Evolutionary conservation across 768 basidiomycete genomes (phyloP).

Genomic region (Psilocybe subaeruginosa): DNA sequence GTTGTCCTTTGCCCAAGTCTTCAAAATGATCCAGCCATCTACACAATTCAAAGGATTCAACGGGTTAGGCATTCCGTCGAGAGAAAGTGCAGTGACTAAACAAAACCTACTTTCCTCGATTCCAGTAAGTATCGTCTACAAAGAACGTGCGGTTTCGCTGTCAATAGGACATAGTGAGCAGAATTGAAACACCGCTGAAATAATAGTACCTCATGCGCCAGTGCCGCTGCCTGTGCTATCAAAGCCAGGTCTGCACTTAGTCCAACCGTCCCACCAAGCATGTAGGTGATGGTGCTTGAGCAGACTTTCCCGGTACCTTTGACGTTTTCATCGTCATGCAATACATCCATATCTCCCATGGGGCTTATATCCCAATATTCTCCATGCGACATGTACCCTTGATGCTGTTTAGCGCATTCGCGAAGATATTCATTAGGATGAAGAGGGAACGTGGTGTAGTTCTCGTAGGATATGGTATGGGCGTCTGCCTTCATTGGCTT

Average conservation of each 20-base stretch:
- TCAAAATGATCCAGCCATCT: constrained; percentile 75
- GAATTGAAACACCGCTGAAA: constrained; percentile 5
- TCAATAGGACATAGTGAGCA: background rate
- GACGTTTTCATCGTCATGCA: constrained; percentile 29
- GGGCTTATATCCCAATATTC: constrained; percentile 51
- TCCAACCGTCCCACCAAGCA: constrained; percentile 69
- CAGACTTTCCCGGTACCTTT: constrained; percentile 37
- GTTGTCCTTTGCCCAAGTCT: constrained; percentile 51
- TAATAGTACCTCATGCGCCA: constrained; percentile 61
- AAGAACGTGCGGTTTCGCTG: constrained; percentile 70
- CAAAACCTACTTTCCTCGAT: constrained; percentile 63
- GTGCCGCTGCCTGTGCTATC: constrained; percentile 66
- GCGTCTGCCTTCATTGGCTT: constrained; percentile 16
- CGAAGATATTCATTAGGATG: constrained; percentile 55
- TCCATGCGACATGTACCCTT: constrained; percentile 48
- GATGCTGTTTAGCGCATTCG: constrained; percentile 56
- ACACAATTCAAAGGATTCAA: background rate
- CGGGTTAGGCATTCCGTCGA: background rate
- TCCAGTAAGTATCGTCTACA: constrained; percentile 73
- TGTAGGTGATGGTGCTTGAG: constrained; percentile 69
- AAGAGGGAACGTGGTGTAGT: constrained; percentile 62
- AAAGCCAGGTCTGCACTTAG: constrained; percentile 67
- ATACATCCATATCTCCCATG: constrained; percentile 39
- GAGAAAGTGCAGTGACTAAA: background rate
- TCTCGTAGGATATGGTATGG: constrained; percentile 52